phyloP scores from a whole-genome alignment of 2,329 filamentous ascomycete genomes.

The Arachnomyces sp. region DNA sequence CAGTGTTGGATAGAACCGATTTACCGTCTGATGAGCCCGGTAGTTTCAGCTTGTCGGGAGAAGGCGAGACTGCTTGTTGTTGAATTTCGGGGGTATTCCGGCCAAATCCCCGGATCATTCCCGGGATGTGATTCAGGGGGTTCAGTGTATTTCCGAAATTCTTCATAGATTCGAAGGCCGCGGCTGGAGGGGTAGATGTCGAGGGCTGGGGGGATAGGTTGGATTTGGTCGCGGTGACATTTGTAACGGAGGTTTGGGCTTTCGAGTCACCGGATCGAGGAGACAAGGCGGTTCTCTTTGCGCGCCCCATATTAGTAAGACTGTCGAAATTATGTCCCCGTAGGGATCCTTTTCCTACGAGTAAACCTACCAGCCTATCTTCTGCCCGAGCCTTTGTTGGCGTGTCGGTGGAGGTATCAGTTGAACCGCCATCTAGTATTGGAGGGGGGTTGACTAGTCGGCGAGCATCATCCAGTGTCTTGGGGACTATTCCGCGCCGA shows the following conservation, averaged over 20 bases:
- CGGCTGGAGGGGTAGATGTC: slow-evolving; percentile 23
- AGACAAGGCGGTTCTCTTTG: slow-evolving; percentile 29
- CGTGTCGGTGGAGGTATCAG: slow-evolving; percentile 26
- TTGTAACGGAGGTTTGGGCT: slow-evolving; percentile 13
- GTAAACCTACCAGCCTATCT: slow-evolving; percentile 61
- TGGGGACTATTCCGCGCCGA: slow-evolving; percentile 53
- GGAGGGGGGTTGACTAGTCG: slow-evolving; percentile 63
- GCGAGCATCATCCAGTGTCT: slow-evolving; percentile 84
- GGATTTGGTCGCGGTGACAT: slow-evolving; percentile 10
- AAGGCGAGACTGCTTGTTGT: slow-evolving; percentile 30
- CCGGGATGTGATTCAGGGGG: slow-evolving; percentile 68
- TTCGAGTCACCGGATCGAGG: slow-evolving; percentile 11
- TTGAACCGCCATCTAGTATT: slow-evolving; percentile 23
- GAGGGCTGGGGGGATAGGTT: slow-evolving; percentile 19
- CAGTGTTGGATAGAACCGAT: slow-evolving; percentile 46
- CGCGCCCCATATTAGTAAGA: slow-evolving; percentile 28
- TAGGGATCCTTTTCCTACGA: slow-evolving; percentile 54
- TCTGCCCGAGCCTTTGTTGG: slow-evolving; percentile 41
- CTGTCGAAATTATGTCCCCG: slow-evolving; percentile 75
- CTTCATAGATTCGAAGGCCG: slow-evolving; percentile 71
- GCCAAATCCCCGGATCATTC: slow-evolving; percentile 72
- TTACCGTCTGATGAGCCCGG: slow-evolving; percentile 19
- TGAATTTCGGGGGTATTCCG: slow-evolving; percentile 34
- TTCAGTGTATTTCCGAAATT: slow-evolving; percentile 74
- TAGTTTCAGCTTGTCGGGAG: slow-evolving; percentile 30